Evolutionary conservation across 129 eudicot species (phyloP).

Genomic region (Heracleum sosnowskyi): DNA sequence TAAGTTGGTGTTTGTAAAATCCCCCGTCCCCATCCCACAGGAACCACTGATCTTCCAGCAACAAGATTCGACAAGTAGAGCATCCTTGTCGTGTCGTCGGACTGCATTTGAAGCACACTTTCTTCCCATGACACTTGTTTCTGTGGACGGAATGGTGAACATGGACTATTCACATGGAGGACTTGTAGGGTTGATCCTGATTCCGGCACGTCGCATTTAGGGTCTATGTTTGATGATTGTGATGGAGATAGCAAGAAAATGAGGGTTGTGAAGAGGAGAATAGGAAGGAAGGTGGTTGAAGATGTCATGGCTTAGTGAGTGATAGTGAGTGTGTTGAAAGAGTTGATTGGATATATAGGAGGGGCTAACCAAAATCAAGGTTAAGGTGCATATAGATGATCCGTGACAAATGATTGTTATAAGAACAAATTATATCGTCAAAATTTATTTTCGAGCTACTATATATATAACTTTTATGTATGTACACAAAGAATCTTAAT

Average conservation of each 20-base stretch:
- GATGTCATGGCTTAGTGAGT: constrained; percentile 5
- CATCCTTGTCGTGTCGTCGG: constrained; percentile 69
- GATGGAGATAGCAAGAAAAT: constrained; percentile 23
- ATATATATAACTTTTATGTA: no score
- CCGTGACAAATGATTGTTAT: no score
- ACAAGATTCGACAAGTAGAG: constrained; percentile 59
- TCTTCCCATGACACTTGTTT: constrained; percentile 68
- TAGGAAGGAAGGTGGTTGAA: constrained; percentile 1
- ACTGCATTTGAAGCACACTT: constrained; percentile 61
- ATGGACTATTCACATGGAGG: constrained; percentile 74
- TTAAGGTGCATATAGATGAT: no score
- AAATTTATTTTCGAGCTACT: no score
- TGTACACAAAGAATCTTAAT: no score
- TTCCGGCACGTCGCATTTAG: constrained; percentile 41
- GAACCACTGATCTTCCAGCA: constrained; percentile 63
- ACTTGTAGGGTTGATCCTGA: constrained; percentile 60
- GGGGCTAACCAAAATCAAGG: not conserved
- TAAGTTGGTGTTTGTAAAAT: constrained; percentile 79
- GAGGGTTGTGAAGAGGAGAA: constrained; percentile 5
- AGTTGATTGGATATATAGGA: constrained; percentile 6
- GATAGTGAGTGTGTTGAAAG: constrained; percentile 4
- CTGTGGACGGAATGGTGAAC: constrained; percentile 70
- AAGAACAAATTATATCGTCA: no score
- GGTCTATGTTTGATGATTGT: constrained; percentile 14
- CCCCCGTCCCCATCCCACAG: constrained; percentile 75